Evolutionary conservation across 2,329 filamentous ascomycete genomes (phyloP).

Genomic region (Fusarium staphyleae): DNA sequence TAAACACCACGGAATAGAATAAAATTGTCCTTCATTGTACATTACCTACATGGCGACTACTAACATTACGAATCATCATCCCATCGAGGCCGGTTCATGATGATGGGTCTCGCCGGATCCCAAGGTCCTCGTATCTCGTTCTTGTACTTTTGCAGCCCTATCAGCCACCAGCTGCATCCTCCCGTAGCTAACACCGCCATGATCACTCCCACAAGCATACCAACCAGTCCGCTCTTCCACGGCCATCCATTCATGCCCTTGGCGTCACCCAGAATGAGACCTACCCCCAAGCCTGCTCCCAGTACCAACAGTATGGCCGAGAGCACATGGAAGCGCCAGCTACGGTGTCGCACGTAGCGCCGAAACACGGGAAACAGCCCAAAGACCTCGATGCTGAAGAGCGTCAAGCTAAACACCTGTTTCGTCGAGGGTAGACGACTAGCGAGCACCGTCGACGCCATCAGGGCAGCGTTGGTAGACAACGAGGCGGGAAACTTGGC

Average conservation of each 20-base stretch:
- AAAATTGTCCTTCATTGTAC: conserved; percentile 2
- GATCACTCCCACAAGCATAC: conserved; percentile 77
- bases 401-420: conserved; percentile 91
- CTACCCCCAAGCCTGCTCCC: conserved; percentile 80
- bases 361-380: conserved; percentile 97
- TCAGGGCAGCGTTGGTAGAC: conserved; percentile 93
- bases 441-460: conserved; percentile 94
- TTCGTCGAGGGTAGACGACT: conserved; percentile 88
- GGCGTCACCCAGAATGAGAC: conserved; percentile 61
- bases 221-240: conserved; percentile 68
- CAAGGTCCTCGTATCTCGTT: conserved; percentile 98
- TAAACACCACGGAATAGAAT: not conserved
- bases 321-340: conserved; percentile 79
- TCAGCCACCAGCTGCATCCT: conserved; percentile 97
- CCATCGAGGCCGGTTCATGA: conserved; percentile 71
- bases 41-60: not conserved
- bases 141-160: conserved; percentile 97
- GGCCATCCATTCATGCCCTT: conserved; percentile 51
- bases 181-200: conserved; percentile 83
- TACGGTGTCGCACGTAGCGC: conserved; percentile 82
- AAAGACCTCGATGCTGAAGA: conserved; percentile 98
- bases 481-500: conserved; percentile 74
- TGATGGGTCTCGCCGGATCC: conserved; percentile 92
- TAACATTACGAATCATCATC: conserved; percentile 45
- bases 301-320: conserved; percentile 80